phyloP scores from a whole-genome alignment of 2,329 filamentous ascomycete species.

The Cordyceps cicadae region DNA sequence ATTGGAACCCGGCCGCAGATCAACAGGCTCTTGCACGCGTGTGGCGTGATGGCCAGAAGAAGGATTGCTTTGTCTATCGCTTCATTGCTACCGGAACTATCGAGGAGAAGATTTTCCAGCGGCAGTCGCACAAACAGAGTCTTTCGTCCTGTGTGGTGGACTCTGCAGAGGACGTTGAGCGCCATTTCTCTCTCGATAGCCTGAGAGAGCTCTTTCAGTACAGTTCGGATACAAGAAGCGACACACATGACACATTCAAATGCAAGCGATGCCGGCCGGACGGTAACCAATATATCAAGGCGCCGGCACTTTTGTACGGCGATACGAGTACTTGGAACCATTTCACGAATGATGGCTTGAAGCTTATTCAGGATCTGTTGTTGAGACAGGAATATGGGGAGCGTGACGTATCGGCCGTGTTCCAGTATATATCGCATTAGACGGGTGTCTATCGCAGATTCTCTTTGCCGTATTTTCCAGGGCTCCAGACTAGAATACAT shows the following conservation, averaged over 20 bases:
- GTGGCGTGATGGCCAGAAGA: constrained; percentile 98
- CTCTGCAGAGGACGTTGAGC: constrained; percentile 90
- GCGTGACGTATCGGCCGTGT: constrained; percentile 81
- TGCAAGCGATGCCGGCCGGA: constrained; percentile 90
- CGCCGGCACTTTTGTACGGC: constrained; percentile 90
- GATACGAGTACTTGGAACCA: constrained; percentile 99
- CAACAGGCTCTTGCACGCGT: constrained; percentile 95
- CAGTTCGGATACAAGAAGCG: constrained; percentile 71
- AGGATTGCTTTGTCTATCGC: constrained; percentile 98
- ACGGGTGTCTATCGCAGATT: not conserved
- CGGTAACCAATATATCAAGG: constrained; percentile 80
- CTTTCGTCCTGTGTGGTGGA: constrained; percentile 95
- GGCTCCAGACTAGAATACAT: not conserved
- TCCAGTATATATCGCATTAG: constrained; percentile 93
- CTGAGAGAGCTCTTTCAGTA: constrained; percentile 93
- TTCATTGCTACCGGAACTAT: constrained; percentile 98
- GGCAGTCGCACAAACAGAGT: constrained; percentile 96
- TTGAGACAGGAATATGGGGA: constrained; percentile 77
- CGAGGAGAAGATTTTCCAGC: constrained; percentile 98
- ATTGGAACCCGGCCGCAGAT: constrained; percentile 97
- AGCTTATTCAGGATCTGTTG: constrained; percentile 81
- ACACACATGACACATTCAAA: constrained; percentile 98
- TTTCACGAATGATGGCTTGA: constrained; percentile 73
- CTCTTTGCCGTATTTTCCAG: not conserved
- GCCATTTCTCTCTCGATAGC: constrained; percentile 88